These are phyloP conservation scores for Sphagnum magellanicum DNA, from an alignment of 228 moss, liverwort and hornwort genomes.

Conservation along the genomic window DNA sequence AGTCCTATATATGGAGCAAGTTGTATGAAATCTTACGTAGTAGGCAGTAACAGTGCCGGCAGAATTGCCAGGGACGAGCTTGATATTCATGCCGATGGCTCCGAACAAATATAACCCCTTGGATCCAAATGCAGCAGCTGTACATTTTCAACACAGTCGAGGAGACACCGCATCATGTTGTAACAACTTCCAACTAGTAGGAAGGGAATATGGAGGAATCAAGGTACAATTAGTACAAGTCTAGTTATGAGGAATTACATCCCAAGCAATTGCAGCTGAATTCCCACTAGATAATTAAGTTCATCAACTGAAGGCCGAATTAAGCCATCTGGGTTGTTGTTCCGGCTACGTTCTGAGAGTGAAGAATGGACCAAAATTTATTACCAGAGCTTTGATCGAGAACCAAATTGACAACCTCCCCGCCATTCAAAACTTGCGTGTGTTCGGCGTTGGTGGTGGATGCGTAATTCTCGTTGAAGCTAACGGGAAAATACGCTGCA, in stretches of 20 bases:
- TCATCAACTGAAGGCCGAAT: background rate
- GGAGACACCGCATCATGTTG: background rate
- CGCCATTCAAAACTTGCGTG: slow-evolving; percentile 23
- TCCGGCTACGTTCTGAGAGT: background rate
- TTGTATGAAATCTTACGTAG: slow-evolving; percentile 10
- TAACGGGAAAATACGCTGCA: slow-evolving; percentile 5
- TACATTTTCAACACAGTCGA: background rate
- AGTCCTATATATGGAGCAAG: background rate
- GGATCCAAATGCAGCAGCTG: slow-evolving; percentile 27
- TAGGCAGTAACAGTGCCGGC: slow-evolving; percentile 32
- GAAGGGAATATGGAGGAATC: background rate
- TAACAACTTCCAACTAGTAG: background rate
- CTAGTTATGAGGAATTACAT: background rate
- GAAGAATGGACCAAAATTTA: background rate
- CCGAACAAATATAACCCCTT: slow-evolving; percentile 22
- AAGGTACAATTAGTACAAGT: background rate
- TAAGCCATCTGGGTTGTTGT: background rate
- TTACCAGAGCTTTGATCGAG: slow-evolving; percentile 34
- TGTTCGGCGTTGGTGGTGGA: slow-evolving; percentile 29
- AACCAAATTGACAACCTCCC: slow-evolving; percentile 30
- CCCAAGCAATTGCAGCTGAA: background rate
- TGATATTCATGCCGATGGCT: slow-evolving; percentile 35
- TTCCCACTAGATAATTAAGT: background rate
- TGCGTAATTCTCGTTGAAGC: slow-evolving; percentile 27
- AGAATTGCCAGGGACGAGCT: slow-evolving; percentile 43